Conservation (phyloP, 2,329 filamentous ascomycete species). For the Tolypocladium amazonense region DNA sequence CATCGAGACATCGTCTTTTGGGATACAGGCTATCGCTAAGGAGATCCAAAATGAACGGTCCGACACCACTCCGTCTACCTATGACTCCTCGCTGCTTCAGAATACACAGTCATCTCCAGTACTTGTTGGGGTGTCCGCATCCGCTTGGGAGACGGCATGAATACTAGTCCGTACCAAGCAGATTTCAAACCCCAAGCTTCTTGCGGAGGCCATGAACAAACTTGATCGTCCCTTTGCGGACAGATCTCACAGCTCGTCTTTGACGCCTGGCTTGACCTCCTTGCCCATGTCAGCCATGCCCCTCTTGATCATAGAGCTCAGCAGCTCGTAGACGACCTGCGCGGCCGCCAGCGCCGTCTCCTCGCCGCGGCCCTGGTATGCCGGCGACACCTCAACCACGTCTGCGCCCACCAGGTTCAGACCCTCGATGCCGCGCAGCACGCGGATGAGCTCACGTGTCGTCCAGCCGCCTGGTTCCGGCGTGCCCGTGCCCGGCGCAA, state of each 20-base stretch:
- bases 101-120: neutral
- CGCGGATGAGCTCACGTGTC: constrained; percentile 74
- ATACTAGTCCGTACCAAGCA: too few relatives aligned
- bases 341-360: constrained; percentile 74
- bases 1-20: neutral
- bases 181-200: neutral
- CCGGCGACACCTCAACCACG: constrained; percentile 74
- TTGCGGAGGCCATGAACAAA: too few relatives aligned
- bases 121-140: neutral
- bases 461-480: constrained; percentile 90
- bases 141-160: neutral
- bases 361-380: constrained; percentile 72
- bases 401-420: constrained; percentile 84
- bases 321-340: constrained; percentile 76
- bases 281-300: constrained; percentile 27
- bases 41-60: neutral
- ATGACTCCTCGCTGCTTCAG: neutral
- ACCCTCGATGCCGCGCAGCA: constrained; percentile 69
- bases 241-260: constrained; percentile 26
- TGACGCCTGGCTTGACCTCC: constrained; percentile 27
- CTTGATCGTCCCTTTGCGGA: neutral
- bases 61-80: neutral
- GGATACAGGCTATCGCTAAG: neutral
- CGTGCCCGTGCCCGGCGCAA: constrained; percentile 67
- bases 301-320: constrained; percentile 62